Evolutionary conservation across 805 yeast genomes (phyloP), one percentile per base, ranked within the genome.

Genomic region (Metschnikowia continentalis): DNA sequence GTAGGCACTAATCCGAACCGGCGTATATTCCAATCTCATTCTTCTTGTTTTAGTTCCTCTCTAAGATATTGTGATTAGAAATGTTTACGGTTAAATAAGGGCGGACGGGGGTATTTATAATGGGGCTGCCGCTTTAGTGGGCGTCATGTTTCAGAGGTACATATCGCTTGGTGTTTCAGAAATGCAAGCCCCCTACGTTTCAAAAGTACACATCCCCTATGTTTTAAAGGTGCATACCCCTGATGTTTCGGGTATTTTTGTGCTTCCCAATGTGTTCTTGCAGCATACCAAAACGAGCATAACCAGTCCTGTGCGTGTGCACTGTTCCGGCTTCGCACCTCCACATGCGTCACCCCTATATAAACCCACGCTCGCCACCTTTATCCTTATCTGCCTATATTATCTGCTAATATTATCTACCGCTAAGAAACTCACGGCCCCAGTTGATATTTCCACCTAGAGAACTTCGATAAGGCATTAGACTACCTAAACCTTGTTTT

Each of bases 361-460:
- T 47, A 50, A 47, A 32, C 35, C 23, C 48, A 33, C 35, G 37
- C 33, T 41, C 51, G 53, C 53, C 53, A 47, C 53, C 38, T 32
- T 38, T 40, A 49, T 49, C 49, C 49, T 49, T 45, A 49, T 49
- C 52, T 35, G 26, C 47, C 13, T 10, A 22, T 4, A 36, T n/a
- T 15, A 26, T 26, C 30, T 26, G 30, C 30, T 26, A 26, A 26
- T 26, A 15, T 35, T 43, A 39, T 23, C 32, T 39, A 39, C 42
- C 8, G 20, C 32, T 39, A 8, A 23, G n/a, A 41, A 38, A 22
- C 35, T 13, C n/a, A 20, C 33, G 11, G 14, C 35, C 2, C 15
- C 47, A 13, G 20, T 37, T 44, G 5, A 26, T 11, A 10, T 10
- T 26, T 10, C 11, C 11, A 8, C 11, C 11, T 2, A 26, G 13